Conservation (phyloP, 2,329 filamentous ascomycete genomes). For the Myriangium duriaei region DNA sequence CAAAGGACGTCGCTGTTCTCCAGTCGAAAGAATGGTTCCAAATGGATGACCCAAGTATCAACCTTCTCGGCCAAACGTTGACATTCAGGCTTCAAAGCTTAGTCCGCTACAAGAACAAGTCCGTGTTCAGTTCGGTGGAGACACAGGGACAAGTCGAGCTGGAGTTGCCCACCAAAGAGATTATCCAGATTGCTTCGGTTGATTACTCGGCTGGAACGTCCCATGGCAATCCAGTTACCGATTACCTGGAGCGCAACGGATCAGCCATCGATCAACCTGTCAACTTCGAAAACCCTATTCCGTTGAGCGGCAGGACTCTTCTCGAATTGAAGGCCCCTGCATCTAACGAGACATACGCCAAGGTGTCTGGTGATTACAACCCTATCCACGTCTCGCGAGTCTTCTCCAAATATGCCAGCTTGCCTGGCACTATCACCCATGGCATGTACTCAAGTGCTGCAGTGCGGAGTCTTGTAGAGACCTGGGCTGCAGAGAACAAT, state of each 20-base stretch:
- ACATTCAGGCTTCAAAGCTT: constrained; percentile 92
- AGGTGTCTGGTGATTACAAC: constrained; percentile 96
- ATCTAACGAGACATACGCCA: constrained; percentile 95
- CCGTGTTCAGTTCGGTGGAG: constrained; percentile 79
- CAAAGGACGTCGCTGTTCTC: constrained; percentile 85
- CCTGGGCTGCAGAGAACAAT: constrained; percentile 98
- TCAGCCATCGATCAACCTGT: constrained; percentile 90
- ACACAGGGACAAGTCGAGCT: constrained; percentile 86
- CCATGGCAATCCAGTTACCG: constrained; percentile 90
- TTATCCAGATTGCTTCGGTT: constrained; percentile 93
- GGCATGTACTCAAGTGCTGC: constrained; percentile 99
- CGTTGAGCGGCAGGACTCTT: constrained; percentile 81
- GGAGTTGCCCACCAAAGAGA: constrained; percentile 90
- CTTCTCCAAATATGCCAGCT: constrained; percentile 88
- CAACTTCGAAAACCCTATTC: constrained; percentile 94
- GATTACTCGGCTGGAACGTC: constrained; percentile 87
- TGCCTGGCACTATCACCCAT: constrained; percentile 95
- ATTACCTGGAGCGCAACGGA: constrained; percentile 87
- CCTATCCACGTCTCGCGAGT: constrained; percentile 96
- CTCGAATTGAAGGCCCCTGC: constrained; percentile 81
- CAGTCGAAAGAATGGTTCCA: constrained; percentile 98
- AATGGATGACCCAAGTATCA: constrained; percentile 69
- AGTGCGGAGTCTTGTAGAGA: constrained; percentile 91
- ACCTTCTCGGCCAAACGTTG: constrained; percentile 83
- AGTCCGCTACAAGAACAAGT: constrained; percentile 88